Base-by-base conservation (phyloP, 2,329 filamentous ascomycete genomes). In the Claviceps sp. region DNA sequence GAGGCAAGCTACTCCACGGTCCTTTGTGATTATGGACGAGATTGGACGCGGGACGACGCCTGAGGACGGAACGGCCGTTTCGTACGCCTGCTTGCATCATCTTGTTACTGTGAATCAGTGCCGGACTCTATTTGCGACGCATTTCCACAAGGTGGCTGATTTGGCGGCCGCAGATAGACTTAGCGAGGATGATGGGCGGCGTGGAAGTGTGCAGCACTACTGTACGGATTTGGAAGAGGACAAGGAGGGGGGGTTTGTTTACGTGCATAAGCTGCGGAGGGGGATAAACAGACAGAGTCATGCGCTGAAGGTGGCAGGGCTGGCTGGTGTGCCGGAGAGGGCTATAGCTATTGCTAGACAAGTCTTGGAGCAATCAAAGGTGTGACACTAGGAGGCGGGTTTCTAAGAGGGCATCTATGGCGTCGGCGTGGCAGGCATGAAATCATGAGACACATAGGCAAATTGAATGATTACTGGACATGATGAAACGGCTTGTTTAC, bases 11-110 rank as follows among this genome's bases (percentile, higher is more conserved):
- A 97, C 91, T 1, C 70, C 82, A 1, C 78, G 84, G 24, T 93
- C 86, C 0, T 94, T 98, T 61, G 91, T 93, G 55, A 91, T 98
- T 66, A 97, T 98, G 91, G 93, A 98, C 66, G 93, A 98, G 72
- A 87, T 98, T 40, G 93, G 93, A 0, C 78, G 93, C 47, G 93
- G 93, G 8, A 98, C 94, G 0, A 95, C 93, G 20, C 89, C 91
- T 0, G 85, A 91, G 61, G 93, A 97, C 65, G 93, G 93, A 2
- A 79, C 85, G 2, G 93, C 93, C 1, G 85, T 98, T 1, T 88
- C 88, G 0, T 97, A 86, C 66, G 93, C 91, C 1, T 89, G 85
- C 61, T 72, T 98, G 48, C 80, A 91, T 62, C 88, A 97, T 66
- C 72, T 98, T 16, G 84, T 88, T 59, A 75, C 82, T 48, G 72